Evolutionary conservation across 305 asterid genomes (phyloP), one percentile per base, ranked within the genome.

Genomic region (Solanum aculeatissimum): DNA sequence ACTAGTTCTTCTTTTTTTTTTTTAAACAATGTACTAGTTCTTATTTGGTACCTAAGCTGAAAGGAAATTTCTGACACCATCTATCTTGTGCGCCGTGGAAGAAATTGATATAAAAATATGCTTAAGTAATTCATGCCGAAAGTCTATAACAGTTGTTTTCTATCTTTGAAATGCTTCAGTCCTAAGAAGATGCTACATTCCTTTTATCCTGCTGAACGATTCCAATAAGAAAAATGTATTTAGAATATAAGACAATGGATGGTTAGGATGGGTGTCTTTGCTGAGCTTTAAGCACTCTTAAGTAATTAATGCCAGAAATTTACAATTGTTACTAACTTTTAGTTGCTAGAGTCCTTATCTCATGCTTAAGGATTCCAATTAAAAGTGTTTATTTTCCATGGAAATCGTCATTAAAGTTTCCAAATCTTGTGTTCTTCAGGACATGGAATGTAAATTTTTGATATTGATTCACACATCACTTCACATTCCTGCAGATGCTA

Each of bases 21-120:
- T 35, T 35, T 3, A 35, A 35, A 35, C 40, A 35, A 35, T 35
- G 99, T 97, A 91, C 35, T 23, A 27, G 82, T 49, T 77, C 27
- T 51, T 49, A 77, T 27, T 1, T 74, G 60, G 25, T 77, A 16
- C 25, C 45, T 27, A 49, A 9, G 62, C 4, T 27, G 63, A 19
- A 77, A 77, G 11, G 27, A 45, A 43, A n/a, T 70, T 70, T 40
- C 54, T 40, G 42, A 70, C 32, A 70, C 54, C 79, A 1, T n/a
- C 79, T 38, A 69, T 69, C 51, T 38, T 69, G 51, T 69, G 51
- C 77, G 18, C 45, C 75, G 9, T 38, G 77, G 77, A 38, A 69
- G 9, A 74, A 74, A 9, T 47, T 47, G 62, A 47, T 75, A 16
- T 47, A 25, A 47, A 45, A 25, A 25, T 75, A 47, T 47, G 81